phyloP scores from a whole-genome alignment of 495 filamentous ascomycete genomes.

The Daldinia concentrica region DNA sequence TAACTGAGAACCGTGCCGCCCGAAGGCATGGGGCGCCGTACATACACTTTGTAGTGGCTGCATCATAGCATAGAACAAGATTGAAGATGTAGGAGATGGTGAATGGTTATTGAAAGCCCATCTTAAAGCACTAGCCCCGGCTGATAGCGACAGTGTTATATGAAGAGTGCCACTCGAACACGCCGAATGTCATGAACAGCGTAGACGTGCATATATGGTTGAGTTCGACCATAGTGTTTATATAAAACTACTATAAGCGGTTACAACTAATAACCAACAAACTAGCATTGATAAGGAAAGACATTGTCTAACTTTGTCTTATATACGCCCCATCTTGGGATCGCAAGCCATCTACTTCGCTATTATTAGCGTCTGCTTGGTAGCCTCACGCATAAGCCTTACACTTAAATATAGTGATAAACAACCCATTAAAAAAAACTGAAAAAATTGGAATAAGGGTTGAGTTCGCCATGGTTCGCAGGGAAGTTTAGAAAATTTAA shows the following conservation, averaged over 20 bases:
- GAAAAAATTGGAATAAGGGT: background rate
- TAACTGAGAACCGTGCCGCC: slow-evolving; percentile 37
- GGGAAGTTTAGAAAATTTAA: background rate
- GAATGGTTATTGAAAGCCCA: slow-evolving; percentile 12
- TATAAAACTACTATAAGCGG: background rate
- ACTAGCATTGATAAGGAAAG: slow-evolving; percentile 26
- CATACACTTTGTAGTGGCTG: slow-evolving; percentile 8
- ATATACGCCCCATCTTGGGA: slow-evolving; percentile 6
- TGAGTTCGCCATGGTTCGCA: background rate
- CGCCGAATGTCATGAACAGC: slow-evolving; percentile 19
- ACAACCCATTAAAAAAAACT: background rate
- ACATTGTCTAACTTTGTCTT: slow-evolving; percentile 17
- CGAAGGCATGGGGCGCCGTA: slow-evolving; percentile 13
- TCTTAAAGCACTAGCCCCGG: slow-evolving; percentile 6
- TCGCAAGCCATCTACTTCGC: background rate
- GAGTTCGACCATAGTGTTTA: background rate
- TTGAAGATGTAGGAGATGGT: slow-evolving; percentile 25
- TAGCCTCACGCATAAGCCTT: background rate
- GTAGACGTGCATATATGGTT: background rate
- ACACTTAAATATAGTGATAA: background rate
- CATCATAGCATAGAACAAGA: slow-evolving; percentile 12
- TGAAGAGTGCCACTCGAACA: background rate
- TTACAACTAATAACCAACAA: slow-evolving; percentile 9
- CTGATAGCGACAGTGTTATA: background rate
- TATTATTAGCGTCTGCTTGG: background rate